Conservation (phyloP, 805 yeast species). For the Pichia cephalocereana region DNA sequence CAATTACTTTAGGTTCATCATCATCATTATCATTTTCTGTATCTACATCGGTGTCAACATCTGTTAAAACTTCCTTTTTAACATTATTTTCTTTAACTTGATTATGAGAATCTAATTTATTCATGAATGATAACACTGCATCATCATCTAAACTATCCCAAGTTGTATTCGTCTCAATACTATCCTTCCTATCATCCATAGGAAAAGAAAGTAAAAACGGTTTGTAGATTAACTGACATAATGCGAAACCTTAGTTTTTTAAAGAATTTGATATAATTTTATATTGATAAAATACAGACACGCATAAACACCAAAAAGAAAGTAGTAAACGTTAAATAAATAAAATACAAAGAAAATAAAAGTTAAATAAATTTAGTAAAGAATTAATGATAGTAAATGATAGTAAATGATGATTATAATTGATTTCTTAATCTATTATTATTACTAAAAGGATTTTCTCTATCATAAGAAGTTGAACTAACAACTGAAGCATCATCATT, state of each 20-base stretch:
- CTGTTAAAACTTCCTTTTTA: background rate
- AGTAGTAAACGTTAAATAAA: background rate
- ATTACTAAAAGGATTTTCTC: slow-evolving; percentile 2
- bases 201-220: background rate
- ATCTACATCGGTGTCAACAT: background rate
- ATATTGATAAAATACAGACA: no score
- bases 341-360: background rate
- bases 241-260: background rate
- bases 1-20: background rate
- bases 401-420: background rate
- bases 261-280: no score
- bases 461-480: background rate
- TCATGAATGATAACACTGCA: background rate
- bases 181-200: background rate
- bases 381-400: background rate
- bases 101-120: background rate
- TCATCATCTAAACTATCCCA: slow-evolving; percentile 5
- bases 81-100: background rate
- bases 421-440: background rate
- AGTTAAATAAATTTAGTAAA: background rate
- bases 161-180: background rate
- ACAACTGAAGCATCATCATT: background rate
- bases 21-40: slow-evolving; percentile 10
- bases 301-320: no score
- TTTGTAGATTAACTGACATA: no score